A percentile compares a stretch with the other conserved stretches of the same genome.
phyloP scores from a whole-genome alignment of 2,329 filamentous ascomycete genomes.

The Scytalidium sp. region DNA sequence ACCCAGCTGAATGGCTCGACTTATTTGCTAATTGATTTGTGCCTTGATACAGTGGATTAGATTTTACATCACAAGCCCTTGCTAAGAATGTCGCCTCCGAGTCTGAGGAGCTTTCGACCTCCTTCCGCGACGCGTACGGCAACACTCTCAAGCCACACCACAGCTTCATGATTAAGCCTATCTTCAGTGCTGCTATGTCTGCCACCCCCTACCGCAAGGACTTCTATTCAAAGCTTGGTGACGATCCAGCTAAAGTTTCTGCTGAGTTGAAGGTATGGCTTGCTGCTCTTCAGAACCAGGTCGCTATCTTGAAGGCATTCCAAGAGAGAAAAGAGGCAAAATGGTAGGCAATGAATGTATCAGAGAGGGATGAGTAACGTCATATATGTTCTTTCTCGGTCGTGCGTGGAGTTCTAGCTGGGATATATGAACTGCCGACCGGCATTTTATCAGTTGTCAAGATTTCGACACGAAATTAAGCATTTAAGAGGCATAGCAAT shows the following conservation, averaged over 20 bases:
- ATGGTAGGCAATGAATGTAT: conserved; percentile 25
- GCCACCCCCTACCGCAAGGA: conserved; percentile 90
- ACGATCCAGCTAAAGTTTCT: conserved; percentile 59
- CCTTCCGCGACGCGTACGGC: conserved; percentile 84
- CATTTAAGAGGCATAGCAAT: not conserved
- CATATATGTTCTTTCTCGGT: not conserved
- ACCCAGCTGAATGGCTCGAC: no score
- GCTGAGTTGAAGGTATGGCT: conserved; percentile 70
- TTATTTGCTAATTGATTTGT: no score
- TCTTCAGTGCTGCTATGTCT: conserved; percentile 91
- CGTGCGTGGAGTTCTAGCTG: not conserved
- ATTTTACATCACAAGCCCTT: conserved; percentile 88
- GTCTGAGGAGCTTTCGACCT: conserved; percentile 73
- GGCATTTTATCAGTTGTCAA: not conserved
- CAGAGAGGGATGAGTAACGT: not conserved
- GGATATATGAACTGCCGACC: not conserved
- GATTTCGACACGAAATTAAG: not conserved
- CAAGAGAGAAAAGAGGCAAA: conserved; percentile 47
- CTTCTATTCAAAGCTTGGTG: conserved; percentile 86
- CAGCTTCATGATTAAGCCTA: conserved; percentile 81
- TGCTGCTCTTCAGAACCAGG: conserved; percentile 70
- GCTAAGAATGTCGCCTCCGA: conserved; percentile 69
- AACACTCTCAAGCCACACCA: conserved; percentile 90
- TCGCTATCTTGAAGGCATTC: conserved; percentile 71
- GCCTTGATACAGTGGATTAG: conserved; percentile 76